Conservation (phyloP, 1,284 basidiomycete species). For the Fomitopsis schrenkii region DNA sequence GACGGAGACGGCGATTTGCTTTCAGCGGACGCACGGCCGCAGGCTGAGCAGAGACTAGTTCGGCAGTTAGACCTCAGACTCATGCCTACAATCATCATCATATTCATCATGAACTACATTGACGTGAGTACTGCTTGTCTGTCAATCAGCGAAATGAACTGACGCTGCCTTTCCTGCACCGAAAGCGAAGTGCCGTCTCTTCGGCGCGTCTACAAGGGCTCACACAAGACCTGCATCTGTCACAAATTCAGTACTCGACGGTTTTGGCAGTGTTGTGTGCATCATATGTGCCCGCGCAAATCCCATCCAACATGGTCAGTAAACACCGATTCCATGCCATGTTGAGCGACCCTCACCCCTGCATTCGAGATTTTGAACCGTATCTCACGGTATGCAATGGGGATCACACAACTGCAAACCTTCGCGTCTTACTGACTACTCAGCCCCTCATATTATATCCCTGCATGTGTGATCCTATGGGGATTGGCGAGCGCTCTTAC, state of each 20-base stretch:
- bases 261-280: constrained; percentile 57
- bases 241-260: constrained; percentile 55
- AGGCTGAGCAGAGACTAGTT: constrained; percentile 27
- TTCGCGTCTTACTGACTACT: neutral
- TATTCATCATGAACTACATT: constrained; percentile 69
- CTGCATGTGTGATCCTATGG: constrained; percentile 57
- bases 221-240: constrained; percentile 49
- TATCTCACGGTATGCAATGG: constrained; percentile 39
- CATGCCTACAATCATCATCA: constrained; percentile 55
- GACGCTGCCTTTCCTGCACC: neutral
- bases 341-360: neutral
- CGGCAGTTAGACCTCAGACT: constrained; percentile 55
- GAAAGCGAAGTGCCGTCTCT: constrained; percentile 58
- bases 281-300: constrained; percentile 58
- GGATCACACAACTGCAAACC: neutral
- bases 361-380: constrained; percentile 44
- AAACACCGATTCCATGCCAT: neutral
- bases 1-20: constrained; percentile 23
- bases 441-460: constrained; percentile 63
- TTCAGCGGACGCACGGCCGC: constrained; percentile 16
- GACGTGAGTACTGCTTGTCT: constrained; percentile 40
- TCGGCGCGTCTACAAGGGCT: constrained; percentile 60
- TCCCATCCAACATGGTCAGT: constrained; percentile 63
- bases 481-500: constrained; percentile 59
- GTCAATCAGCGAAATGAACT: neutral